Evolutionary conservation across 495 filamentous ascomycete species (phyloP), one percentile per base, ranked within the genome.

Genomic region (Tuber microsphaerosporum): DNA sequence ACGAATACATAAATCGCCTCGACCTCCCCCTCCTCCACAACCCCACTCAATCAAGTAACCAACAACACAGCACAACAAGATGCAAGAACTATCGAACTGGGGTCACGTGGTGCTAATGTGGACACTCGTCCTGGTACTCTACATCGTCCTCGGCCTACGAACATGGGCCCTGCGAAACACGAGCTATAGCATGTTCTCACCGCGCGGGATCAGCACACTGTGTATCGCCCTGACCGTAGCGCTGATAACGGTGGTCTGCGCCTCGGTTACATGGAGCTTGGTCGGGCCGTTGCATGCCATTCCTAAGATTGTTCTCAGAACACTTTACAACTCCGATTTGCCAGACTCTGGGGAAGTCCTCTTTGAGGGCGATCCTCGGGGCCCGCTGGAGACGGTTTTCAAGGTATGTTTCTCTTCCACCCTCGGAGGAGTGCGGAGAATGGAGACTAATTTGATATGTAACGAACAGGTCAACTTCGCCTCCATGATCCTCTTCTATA

Each of bases 401-500:
- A 65, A 65, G 56, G 56, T 65, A 65, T 65, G 56, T 34, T 65
- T 31, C 26, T 61, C 51, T 61, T 31, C 51, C 51, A 26, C 51
- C 12, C 26, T n/a, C 51, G n/a, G n/a, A 26, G 51, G 22, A 14
- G 51, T 12, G 19, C 4, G 6, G 56, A 1, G 56, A 17, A 8
- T 26, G 5, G 26, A 0, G 56, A 2, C 56, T 65, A 19, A 65
- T 34, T 2, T 65, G 56, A 65, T 65, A 34, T 65, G 10, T 12
- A 19, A 31, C 12, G 31, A 34, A 65, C 34, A 65, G 56, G 26
- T 65, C 26, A 65, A 65, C 26, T 65, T 65, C 4, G 56, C 12
- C 26, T 65, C 56, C 56, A 65, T 65, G 56, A 34, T 65, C 26
- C 56, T 65, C 56, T 65, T 65, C 56, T 65, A 65, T 14, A 26